A percentile compares a stretch with the other conserved stretches of the same genome.
Evolutionary conservation across 768 basidiomycete species (phyloP).

Genomic region (Pholiota conissans): DNA sequence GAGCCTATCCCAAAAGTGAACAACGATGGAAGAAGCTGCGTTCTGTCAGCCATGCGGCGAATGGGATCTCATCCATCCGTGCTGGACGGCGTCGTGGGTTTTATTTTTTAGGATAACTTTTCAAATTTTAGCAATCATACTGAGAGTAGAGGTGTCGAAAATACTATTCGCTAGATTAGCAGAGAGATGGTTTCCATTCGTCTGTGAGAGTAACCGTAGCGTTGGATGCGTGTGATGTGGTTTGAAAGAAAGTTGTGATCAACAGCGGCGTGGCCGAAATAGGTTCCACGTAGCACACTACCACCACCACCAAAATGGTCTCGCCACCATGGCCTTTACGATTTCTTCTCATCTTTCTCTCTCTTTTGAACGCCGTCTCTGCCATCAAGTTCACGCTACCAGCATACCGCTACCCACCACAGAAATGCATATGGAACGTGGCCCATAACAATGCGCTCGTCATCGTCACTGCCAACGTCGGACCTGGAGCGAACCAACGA

Average conservation of each 20-base stretch:
- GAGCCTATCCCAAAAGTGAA: too few relatives aligned
- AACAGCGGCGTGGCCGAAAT: background rate
- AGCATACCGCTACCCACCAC: constrained; percentile 68
- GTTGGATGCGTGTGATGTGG: too few relatives aligned
- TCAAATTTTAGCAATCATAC: too few relatives aligned
- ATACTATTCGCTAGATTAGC: too few relatives aligned
- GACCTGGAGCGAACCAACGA: constrained; percentile 71
- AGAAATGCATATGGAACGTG: constrained; percentile 95
- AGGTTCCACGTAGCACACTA: constrained; percentile 3
- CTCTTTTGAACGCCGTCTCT: constrained; percentile 29
- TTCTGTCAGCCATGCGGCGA: too few relatives aligned
- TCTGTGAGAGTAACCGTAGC: too few relatives aligned
- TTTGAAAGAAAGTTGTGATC: background rate
- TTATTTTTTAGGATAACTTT: too few relatives aligned
- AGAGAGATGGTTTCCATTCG: too few relatives aligned
- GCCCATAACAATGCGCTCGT: constrained; percentile 86
- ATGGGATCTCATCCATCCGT: too few relatives aligned
- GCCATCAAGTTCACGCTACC: constrained; percentile 88
- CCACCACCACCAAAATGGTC: constrained; percentile 15
- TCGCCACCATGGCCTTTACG: constrained; percentile 15
- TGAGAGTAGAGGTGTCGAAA: too few relatives aligned
- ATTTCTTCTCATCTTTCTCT: constrained; percentile 25
- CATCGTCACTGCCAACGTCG: constrained; percentile 94
- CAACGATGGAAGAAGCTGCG: too few relatives aligned
- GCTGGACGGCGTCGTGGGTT: too few relatives aligned